phyloP scores from a whole-genome alignment of 225 moss, liverwort and hornwort genomes.

The Rhytidiadelphus loreus region DNA sequence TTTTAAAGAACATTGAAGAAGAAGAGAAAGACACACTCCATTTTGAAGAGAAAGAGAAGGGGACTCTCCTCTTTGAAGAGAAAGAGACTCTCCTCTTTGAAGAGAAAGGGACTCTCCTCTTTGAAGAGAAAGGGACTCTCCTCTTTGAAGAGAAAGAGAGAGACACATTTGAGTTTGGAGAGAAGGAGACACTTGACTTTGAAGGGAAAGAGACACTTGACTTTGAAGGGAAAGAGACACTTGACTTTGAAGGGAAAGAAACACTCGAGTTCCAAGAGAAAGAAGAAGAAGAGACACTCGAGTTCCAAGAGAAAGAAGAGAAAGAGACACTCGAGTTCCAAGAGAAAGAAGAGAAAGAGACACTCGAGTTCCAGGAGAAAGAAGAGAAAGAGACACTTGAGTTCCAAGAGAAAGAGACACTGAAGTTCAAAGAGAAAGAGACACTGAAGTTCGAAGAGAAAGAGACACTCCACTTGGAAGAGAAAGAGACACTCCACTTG shows the following conservation, averaged over 20 bases:
- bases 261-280: background rate
- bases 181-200: background rate
- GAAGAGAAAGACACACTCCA: conserved; percentile 41
- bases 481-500: background rate
- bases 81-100: background rate
- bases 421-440: background rate
- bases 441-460: background rate
- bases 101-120: background rate
- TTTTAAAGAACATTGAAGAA: conserved; percentile 43
- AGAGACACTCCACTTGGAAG: background rate
- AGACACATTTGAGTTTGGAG: background rate
- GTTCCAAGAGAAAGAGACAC: conserved; percentile 19
- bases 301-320: conserved; percentile 15
- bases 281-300: background rate
- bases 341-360: background rate
- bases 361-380: background rate
- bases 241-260: background rate
- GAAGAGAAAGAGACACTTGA: background rate
- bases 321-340: conserved; percentile 23
- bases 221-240: background rate
- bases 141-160: background rate
- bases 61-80: rapidly evolving
- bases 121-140: background rate
- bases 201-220: background rate
- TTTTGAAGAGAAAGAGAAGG: conserved; percentile 23